Conservation (phyloP, 1,284 basidiomycete genomes). For the Trichosporon ovoides region DNA sequence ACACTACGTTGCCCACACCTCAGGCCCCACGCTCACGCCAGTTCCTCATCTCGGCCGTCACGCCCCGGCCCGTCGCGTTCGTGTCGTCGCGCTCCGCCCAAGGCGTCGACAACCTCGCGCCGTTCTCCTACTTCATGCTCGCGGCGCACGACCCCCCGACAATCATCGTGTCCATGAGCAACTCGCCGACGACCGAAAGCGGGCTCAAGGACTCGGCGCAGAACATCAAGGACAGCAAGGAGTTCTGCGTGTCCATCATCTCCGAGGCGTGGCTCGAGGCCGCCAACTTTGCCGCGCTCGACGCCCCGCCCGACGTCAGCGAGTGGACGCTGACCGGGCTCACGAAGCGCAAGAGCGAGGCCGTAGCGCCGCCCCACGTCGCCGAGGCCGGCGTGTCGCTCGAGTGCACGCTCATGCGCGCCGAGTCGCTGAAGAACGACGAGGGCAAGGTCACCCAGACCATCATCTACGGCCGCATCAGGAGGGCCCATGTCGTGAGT, state of each 20-base stretch:
- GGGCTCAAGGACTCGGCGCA: conserved; percentile 55
- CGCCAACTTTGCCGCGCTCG: conserved; percentile 63
- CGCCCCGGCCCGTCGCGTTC: neutral
- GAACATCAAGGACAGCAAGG: conserved; percentile 62
- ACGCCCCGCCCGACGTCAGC: conserved; percentile 60
- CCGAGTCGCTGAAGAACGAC: conserved; percentile 55
- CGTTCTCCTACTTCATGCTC: conserved; percentile 39
- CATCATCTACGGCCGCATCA: conserved; percentile 61
- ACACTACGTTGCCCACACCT: too few relatives aligned
- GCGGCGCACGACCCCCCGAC: conserved; percentile 61
- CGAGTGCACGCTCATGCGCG: conserved; percentile 64
- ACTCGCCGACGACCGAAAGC: neutral
- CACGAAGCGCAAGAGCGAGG: conserved; percentile 59
- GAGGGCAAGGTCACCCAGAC: conserved; percentile 53
- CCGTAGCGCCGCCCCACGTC: conserved; percentile 55
- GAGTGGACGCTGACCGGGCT: conserved; percentile 72
- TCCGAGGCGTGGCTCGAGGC: conserved; percentile 69
- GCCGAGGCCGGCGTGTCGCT: conserved; percentile 65
- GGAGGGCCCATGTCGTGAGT: conserved; percentile 56
- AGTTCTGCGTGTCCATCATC: conserved; percentile 71
- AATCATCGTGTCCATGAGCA: conserved; percentile 58
- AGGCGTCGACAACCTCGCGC: conserved; percentile 54
- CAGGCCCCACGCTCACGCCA: too few relatives aligned
- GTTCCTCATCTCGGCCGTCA: conserved; percentile 8
- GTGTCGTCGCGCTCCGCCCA: too few relatives aligned